These are phyloP conservation scores for Diddensiella santjacobensis DNA, from an alignment of 805 yeast species.

Conservation along the genomic window DNA sequence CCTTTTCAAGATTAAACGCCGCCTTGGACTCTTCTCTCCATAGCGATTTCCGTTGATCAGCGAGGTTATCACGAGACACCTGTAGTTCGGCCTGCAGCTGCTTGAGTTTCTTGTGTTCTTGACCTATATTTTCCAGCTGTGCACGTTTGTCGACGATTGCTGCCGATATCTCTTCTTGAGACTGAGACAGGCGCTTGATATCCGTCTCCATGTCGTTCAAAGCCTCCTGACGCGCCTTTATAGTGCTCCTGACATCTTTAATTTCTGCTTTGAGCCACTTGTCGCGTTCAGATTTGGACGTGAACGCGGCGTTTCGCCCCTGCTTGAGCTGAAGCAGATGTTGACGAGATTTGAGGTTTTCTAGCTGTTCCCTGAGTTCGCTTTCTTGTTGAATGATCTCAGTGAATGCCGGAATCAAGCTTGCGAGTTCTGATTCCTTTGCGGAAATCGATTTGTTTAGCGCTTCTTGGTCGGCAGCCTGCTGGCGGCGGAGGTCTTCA, in stretches of 20 bases:
- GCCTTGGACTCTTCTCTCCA: slow-evolving; percentile 79
- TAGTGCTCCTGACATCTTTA: slow-evolving; percentile 31
- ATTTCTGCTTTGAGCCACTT: slow-evolving; percentile 60
- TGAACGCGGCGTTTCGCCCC: slow-evolving; percentile 62
- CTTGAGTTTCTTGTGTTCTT: slow-evolving; percentile 15
- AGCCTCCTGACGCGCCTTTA: slow-evolving; percentile 30
- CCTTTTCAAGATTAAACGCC: slow-evolving; percentile 52
- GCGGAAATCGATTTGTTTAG: slow-evolving; percentile 10
- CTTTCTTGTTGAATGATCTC: slow-evolving; percentile 40
- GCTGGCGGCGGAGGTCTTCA: slow-evolving; percentile 22
- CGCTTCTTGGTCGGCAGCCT: slow-evolving; percentile 39
- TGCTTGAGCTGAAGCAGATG: slow-evolving; percentile 66
- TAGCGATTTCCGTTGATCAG: slow-evolving; percentile 63
- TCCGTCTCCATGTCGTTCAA: slow-evolving; percentile 28
- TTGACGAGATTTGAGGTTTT: slow-evolving; percentile 48
- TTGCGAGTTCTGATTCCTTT: slow-evolving; percentile 11
- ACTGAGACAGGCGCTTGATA: slow-evolving; percentile 15
- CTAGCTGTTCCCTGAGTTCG: slow-evolving; percentile 38
- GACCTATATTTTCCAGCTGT: slow-evolving; percentile 23
- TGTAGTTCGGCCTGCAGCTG: slow-evolving; percentile 18
- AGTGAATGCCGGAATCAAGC: slow-evolving; percentile 14
- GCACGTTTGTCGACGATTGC: slow-evolving; percentile 12
- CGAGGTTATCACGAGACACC: slow-evolving; percentile 33
- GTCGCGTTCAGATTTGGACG: slow-evolving; percentile 56
- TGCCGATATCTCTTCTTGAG: slow-evolving; percentile 18